Conservation (phyloP, 1,139 yeast genomes). For the Geotrichum phurueaensis region DNA sequence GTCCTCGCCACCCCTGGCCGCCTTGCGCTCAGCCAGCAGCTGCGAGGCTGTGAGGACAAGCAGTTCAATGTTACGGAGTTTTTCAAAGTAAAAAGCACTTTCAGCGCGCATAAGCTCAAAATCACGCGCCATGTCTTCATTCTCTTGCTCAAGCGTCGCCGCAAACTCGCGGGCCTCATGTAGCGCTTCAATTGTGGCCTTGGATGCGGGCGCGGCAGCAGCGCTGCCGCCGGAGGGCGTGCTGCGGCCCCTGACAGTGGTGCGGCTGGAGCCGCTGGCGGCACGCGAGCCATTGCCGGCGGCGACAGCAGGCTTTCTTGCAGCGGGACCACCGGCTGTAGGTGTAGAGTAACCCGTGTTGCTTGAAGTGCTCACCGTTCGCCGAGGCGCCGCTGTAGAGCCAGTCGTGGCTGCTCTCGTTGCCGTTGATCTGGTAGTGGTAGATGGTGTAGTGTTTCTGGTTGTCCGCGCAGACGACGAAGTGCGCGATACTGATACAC, state of each 20-base stretch:
- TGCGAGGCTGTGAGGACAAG: slow-evolving; percentile 63
- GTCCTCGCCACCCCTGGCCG: slow-evolving; percentile 21
- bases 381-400: not conserved
- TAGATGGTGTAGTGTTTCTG: slow-evolving; percentile 20
- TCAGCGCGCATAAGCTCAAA: slow-evolving; percentile 46
- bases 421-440: slow-evolving; percentile 11
- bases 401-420: not conserved
- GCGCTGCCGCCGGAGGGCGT: slow-evolving; percentile 20
- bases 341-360: not conserved
- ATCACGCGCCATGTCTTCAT: slow-evolving; percentile 47
- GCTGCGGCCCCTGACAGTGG: slow-evolving; percentile 21
- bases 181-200: slow-evolving; percentile 17
- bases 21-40: slow-evolving; percentile 38
- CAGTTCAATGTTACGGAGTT: slow-evolving; percentile 81
- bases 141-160: slow-evolving; percentile 40
- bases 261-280: slow-evolving; percentile 21
- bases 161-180: slow-evolving; percentile 23
- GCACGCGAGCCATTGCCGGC: slow-evolving; percentile 16
- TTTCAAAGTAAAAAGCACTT: slow-evolving; percentile 83
- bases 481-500: slow-evolving; percentile 3
- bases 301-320: slow-evolving; percentile 16
- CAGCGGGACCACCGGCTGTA: slow-evolving; percentile 19
- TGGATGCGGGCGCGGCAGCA: slow-evolving; percentile 8
- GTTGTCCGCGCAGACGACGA: slow-evolving; percentile 12
- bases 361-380: not conserved